These are phyloP conservation scores for Fusarium sp. DNA, from an alignment of 2,329 filamentous ascomycete genomes.

Conservation along the genomic window DNA sequence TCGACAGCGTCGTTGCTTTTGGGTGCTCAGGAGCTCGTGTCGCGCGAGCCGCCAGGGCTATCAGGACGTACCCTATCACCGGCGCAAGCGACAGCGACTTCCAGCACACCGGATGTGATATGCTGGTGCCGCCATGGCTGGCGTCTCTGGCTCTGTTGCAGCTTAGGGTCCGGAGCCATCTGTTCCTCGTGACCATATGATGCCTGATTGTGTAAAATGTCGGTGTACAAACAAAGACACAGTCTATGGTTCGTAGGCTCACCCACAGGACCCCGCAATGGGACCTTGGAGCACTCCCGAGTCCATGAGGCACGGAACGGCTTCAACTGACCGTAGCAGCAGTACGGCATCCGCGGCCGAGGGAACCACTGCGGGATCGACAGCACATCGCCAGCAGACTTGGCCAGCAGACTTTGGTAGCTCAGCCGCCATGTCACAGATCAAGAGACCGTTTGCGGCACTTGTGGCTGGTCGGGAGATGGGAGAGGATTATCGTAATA, in stretches of 20 bases:
- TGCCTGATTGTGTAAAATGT: constrained; percentile 39
- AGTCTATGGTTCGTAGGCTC: constrained; percentile 17
- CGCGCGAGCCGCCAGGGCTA: constrained; percentile 16
- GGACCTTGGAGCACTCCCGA: constrained; percentile 11
- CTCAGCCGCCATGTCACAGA: neutral
- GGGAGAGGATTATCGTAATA: constrained; percentile 7
- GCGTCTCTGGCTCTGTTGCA: constrained; percentile 14
- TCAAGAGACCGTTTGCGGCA: neutral
- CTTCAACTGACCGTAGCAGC: neutral
- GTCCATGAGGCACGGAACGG: constrained; percentile 5
- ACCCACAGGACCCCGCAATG: constrained; percentile 31
- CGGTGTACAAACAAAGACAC: constrained; percentile 35
- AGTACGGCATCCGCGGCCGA: constrained; percentile 1
- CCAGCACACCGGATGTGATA: constrained; percentile 37
- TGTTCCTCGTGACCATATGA: constrained; percentile 36
- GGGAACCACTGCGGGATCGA: constrained; percentile 11
- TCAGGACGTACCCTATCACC: constrained; percentile 13
- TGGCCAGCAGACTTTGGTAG: constrained; percentile 12
- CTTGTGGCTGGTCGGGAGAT: neutral
- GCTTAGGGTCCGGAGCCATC: constrained; percentile 19
- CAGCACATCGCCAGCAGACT: constrained; percentile 14
- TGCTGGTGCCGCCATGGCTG: constrained; percentile 27
- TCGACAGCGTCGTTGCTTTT: constrained; percentile 29
- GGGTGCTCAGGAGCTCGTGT: constrained; percentile 10
- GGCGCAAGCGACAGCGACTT: constrained; percentile 6